Conservation (phyloP, 75 land plant species). For the Pinus albicaulis region DNA sequence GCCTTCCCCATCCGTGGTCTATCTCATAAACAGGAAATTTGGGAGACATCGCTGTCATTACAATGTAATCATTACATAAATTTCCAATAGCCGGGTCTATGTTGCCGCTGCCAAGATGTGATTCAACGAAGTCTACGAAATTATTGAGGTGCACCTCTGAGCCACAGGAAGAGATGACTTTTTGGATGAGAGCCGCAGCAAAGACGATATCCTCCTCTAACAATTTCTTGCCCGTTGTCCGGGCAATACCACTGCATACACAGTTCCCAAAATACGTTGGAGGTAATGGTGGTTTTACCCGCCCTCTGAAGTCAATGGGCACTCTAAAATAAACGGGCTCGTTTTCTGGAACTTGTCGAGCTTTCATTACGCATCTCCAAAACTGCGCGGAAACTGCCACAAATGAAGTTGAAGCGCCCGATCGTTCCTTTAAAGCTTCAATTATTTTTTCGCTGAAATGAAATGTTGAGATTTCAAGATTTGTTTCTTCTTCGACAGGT, state of each 20-base stretch:
- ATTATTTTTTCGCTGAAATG: neutral
- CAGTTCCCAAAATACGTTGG: slow-evolving; percentile 51
- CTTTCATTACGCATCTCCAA: slow-evolving; percentile 35
- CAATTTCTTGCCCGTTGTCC: neutral
- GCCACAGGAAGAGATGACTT: slow-evolving; percentile 8
- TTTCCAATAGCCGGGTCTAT: neutral
- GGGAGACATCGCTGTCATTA: slow-evolving; percentile 34
- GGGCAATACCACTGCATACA: slow-evolving; percentile 2
- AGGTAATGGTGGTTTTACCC: slow-evolving; percentile 22
- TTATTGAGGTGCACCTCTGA: slow-evolving; percentile 13
- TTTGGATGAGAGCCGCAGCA: neutral
- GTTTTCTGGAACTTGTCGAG: slow-evolving; percentile 14
- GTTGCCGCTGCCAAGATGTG: neutral
- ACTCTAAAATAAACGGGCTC: neutral
- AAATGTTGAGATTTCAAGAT: neutral
- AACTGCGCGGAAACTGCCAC: slow-evolving; percentile 24
- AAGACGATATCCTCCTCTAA: neutral
- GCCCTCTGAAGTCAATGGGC: slow-evolving; percentile 21
- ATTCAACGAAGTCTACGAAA: slow-evolving; percentile 5
- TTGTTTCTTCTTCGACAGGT: slow-evolving; percentile 1
- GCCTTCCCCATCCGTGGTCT: slow-evolving; percentile 50
- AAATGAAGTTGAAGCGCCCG: slow-evolving; percentile 18
- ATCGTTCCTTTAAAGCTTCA: neutral
- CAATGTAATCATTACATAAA: neutral
- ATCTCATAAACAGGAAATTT: slow-evolving; percentile 31